Base-by-base conservation (phyloP, 192 early-diverging fungal species). In the Lunasporangiospora selenospora region DNA sequence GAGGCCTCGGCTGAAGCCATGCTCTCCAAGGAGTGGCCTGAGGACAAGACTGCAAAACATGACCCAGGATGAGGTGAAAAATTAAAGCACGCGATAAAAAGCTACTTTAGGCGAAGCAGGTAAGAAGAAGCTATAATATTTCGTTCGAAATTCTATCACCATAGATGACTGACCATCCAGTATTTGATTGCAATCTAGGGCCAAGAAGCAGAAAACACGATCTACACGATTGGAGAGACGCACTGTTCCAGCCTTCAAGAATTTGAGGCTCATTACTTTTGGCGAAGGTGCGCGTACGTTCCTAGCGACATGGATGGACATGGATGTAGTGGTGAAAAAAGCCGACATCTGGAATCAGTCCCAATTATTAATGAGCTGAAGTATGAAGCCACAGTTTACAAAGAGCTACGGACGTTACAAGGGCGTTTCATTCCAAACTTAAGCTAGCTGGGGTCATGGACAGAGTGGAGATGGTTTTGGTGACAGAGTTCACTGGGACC, bases 311-410 rank as follows among this genome's bases (percentile, higher is more conserved):
- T 65, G 62, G 62, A 2, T 31, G 40, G 53, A 21, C 32, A 6
- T 31, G 6, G 30, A 56, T 4, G 53, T 65, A 33, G 53, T 65
- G 10, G 29, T 65, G 24, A 65, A 65, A 18, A 65, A 65, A 33
- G 37, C 33, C 52, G 51, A 65, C 45, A 56, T 48, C 27, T 65
- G 53, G 53, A 56, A 65, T 4, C 33, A 54, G 24, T 36, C 2
- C 7, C 30, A 26, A 36, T 65, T 31, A 36, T 49, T 2, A 21
- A 65, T 21, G 62, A 65, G 44, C 39, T 76, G 1, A 23, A 61
- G 30, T 50, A 76, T 50, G 73, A 76, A 44, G 63, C 53, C 12
- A 31, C 26, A 11, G 37, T 66, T 16, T 76, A 66, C 21, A 27
- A 62, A 24, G 13, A 15, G 8, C 49, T 76, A 34, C 43, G 31